phyloP scores from a whole-genome alignment of 1,284 basidiomycete genomes.

The Cutaneotrichosporon spelunceum region DNA sequence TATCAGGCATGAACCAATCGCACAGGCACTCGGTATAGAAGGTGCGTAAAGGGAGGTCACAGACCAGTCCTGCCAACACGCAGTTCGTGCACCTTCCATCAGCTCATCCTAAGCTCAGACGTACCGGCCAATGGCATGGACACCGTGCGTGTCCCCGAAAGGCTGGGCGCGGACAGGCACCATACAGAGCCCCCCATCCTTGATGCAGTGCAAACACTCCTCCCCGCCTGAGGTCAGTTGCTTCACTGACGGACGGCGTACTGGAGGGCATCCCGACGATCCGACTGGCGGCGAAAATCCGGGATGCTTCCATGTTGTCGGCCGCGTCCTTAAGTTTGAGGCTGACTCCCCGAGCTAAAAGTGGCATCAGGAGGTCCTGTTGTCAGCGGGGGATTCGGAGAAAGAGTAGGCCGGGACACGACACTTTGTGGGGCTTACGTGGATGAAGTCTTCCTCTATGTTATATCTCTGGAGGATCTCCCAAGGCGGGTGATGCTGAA shows the following conservation, averaged over 20 bases:
- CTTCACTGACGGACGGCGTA: not conserved
- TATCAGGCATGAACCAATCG: constrained; percentile 13
- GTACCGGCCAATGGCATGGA: not conserved
- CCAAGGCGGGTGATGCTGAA: not conserved
- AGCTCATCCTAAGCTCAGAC: not conserved
- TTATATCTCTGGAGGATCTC: not conserved
- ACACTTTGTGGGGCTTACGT: not conserved
- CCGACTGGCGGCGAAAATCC: not conserved
- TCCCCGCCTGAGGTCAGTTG: not conserved
- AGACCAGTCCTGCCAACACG: constrained; percentile 1
- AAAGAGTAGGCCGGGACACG: not conserved
- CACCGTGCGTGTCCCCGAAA: not conserved
- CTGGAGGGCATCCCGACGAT: not conserved
- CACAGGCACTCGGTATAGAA: constrained; percentile 6
- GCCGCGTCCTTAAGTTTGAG: not conserved
- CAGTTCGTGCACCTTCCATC: constrained; percentile 11
- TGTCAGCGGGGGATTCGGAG: not conserved
- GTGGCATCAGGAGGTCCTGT: not conserved
- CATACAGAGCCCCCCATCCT: not conserved
- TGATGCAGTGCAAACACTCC: not conserved
- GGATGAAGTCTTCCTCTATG: not conserved
- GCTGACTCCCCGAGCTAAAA: not conserved
- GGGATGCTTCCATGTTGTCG: not conserved
- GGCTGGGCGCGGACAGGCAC: not conserved
- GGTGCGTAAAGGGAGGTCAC: constrained; percentile 12